Evolutionary conservation across 352 stramenopile species (phyloP).

Genomic region (Phytophthora europaea): DNA sequence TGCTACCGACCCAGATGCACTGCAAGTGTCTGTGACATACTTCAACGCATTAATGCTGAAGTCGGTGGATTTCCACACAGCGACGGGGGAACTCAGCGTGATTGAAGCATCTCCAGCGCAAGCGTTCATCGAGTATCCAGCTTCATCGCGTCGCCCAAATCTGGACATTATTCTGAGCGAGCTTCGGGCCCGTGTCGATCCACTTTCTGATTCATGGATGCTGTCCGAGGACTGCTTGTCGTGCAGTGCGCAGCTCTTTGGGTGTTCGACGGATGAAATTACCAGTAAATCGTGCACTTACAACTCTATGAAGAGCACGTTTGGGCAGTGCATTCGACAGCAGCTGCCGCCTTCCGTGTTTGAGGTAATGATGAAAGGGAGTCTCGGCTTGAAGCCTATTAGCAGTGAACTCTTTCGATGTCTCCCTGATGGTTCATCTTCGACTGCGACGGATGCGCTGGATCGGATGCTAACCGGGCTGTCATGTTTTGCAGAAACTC

Average conservation of each 20-base stretch:
- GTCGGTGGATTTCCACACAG: conserved; percentile 7
- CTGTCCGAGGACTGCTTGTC: conserved; percentile 17
- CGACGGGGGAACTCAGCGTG: background rate
- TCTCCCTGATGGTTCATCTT: background rate
- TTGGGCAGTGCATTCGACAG: conserved; percentile 20
- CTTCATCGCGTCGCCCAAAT: conserved; percentile 2
- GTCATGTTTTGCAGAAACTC: conserved; percentile 22
- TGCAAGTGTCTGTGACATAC: conserved; percentile 18
- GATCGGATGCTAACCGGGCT: background rate
- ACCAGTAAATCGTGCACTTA: conserved; percentile 15
- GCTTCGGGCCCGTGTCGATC: conserved; percentile 8
- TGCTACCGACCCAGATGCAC: background rate
- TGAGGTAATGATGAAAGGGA: conserved; percentile 2
- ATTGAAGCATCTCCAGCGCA: conserved; percentile 3
- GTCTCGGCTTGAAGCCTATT: background rate
- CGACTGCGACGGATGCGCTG: background rate
- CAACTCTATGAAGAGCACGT: conserved; percentile 2
- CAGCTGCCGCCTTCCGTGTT: conserved; percentile 9
- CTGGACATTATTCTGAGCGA: conserved; percentile 14
- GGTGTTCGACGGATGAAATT: conserved; percentile 7
- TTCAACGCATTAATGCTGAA: conserved; percentile 16
- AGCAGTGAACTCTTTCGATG: conserved; percentile 16
- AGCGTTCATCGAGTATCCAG: conserved; percentile 16
- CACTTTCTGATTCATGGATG: conserved; percentile 3
- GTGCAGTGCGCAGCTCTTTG: conserved; percentile 19